Evolutionary conservation across 352 stramenopile genomes (phyloP), one percentile per base, ranked within the genome.

Genomic region (Phytophthora ramorum): DNA sequence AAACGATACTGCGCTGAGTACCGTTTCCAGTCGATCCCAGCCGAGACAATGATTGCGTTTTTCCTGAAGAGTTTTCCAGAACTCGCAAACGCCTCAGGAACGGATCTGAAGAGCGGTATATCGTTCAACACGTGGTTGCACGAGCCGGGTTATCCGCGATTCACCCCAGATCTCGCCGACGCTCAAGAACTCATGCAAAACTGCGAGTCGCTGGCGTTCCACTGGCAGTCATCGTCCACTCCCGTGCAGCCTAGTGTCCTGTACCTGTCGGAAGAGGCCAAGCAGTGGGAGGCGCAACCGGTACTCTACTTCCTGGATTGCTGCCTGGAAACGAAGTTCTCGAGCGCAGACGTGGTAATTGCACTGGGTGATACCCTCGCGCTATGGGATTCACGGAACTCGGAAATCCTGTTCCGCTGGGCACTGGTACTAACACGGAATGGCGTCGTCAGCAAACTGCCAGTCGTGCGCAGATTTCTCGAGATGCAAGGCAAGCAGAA

Each of bases 401-500:
- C 77, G 17, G 85, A 93, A 50, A 80, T 91, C 44, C 61, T 75
- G 41, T 93, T 91, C 53, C 82, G 85, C 35, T 93, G 82, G 82
- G 70, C 81, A 6, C 68, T 81, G 38, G 58, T 92, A 14, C 69
- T 93, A 41, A 82, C 92, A 67, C 88, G 79, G 58, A 91, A 93
- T 64, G 41, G 47, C 1, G 78, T 91, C 44, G 34, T 77, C 24
- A 63, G 50, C 41, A 83, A 81, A 26, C 44, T 89, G 34, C 59
- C 67, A 7, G 72, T 79, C 58, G 83, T 93, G 14, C 63, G 51
- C 26, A 61, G 59, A 34, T 93, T 93, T 49, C 58, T 93, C 26
- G 69, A 79, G 41, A 76, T 85, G 53, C 85, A 93, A 55, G 83
- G 85, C 57, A 93, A 93, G 57, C 85, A 93, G 37, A 93, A 93